Base-by-base conservation (phyloP, 192 early-diverging fungal species). In the Gonapodya prolifera region DNA sequence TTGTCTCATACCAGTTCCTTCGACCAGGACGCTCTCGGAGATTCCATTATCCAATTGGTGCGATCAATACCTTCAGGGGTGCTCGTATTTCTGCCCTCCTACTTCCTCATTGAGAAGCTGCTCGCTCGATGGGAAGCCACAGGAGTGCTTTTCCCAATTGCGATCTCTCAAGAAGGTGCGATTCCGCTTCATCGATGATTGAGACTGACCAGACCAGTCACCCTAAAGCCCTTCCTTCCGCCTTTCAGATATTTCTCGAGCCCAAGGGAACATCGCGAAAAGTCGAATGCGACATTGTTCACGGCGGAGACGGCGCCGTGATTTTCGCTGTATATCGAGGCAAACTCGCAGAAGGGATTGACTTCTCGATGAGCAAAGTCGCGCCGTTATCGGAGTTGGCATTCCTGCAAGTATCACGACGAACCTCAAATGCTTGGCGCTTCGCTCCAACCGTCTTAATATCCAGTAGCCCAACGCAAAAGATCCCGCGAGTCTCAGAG, bases 241-340 rank as follows among this genome's bases (percentile, higher is more conserved):
- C n/a, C n/a, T n/a, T n/a, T n/a, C n/a, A n/a, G n/a, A n/a, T n/a
- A n/a, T n/a, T n/a, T n/a, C n/a, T n/a, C n/a, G n/a, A n/a, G n/a
- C n/a, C n/a, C n/a, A n/a, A n/a, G n/a, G n/a, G n/a, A n/a, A n/a
- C n/a, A n/a, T n/a, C n/a, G n/a, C n/a, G n/a, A n/a, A n/a, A n/a
- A 2, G 77, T 61, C 18, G 34, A 76, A 0, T 89, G 83, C 35
- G 77, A 78, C 70, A 0, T 31, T 0, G 71, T 78, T 17, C 8
- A 74, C 28, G 70, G 70, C 23, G 70, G 70, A 33, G 31, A 73
- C 69, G 34, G 70, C 28, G 70, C 70, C 16, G 32, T 87, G 13
- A 82, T 87, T 80, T 85, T 87, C 82, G 86, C 83, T 1, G 86
- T 87, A 1, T 85, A 83, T 75, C 79, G 86, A 0, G 86, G 86